Conservation (phyloP, 495 filamentous ascomycete species). For the Penicillium silybi region DNA sequence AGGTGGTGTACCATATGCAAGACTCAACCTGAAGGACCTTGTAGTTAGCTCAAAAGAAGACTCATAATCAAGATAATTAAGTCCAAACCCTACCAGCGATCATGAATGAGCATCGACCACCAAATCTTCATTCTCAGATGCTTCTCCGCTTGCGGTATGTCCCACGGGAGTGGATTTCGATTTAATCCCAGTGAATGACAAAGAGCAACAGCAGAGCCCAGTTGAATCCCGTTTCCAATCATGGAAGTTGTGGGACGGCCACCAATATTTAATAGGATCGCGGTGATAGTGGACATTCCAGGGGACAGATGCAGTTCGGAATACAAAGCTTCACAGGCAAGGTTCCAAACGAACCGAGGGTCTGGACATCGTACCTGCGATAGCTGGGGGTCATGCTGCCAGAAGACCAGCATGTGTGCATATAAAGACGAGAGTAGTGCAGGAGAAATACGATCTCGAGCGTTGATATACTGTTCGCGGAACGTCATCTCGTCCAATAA, state of each 20-base stretch:
- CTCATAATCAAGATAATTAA: too few relatives aligned
- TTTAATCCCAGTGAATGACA: constrained; percentile 36
- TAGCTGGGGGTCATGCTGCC: constrained; percentile 20
- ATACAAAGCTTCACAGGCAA: constrained; percentile 29
- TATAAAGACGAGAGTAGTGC: constrained; percentile 35
- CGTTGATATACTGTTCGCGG: constrained; percentile 12
- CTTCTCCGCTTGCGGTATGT: constrained; percentile 31
- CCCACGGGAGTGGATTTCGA: constrained; percentile 30
- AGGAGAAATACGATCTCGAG: constrained; percentile 28
- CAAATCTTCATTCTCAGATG: constrained; percentile 30
- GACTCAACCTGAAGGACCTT: constrained; percentile 24
- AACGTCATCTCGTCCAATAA: constrained; percentile 34
- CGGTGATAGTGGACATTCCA: constrained; percentile 30
- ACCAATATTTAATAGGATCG: constrained; percentile 31
- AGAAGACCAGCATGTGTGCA: constrained; percentile 31
- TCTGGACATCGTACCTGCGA: constrained; percentile 23
- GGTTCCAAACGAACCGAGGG: constrained; percentile 34
- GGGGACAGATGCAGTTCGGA: constrained; percentile 33
- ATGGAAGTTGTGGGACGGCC: constrained; percentile 36
- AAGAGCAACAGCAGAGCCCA: constrained; percentile 32
- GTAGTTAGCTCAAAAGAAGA: too few relatives aligned
- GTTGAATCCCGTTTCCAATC: constrained; percentile 31
- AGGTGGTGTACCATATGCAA: constrained; percentile 35
- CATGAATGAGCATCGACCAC: constrained; percentile 39
- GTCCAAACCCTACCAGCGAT: constrained; percentile 28